These are phyloP conservation scores for Rhexocercosporidium sp. DNA, from an alignment of 2,329 filamentous ascomycete species.

Conservation along the genomic window DNA sequence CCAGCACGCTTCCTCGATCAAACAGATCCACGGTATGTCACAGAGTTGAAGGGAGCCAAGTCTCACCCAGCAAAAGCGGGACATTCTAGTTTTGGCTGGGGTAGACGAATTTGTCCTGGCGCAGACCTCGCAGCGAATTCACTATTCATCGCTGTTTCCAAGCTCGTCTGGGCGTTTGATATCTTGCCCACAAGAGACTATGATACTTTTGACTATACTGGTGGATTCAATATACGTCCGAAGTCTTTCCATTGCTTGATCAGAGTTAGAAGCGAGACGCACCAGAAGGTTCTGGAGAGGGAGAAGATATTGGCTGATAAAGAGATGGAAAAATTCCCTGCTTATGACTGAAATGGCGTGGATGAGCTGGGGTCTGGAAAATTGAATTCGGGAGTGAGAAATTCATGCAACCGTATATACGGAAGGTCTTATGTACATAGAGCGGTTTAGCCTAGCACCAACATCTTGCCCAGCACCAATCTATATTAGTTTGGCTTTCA, in stretches of 20 bases:
- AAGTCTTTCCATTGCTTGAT: slow-evolving; percentile 43
- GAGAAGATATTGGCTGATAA: slow-evolving; percentile 40
- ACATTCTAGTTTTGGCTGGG: slow-evolving; percentile 45
- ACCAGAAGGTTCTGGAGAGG: slow-evolving; percentile 41
- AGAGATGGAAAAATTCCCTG: slow-evolving; percentile 35
- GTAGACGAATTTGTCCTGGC: slow-evolving; percentile 59
- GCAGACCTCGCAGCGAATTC: slow-evolving; percentile 58
- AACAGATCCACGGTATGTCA: slow-evolving; percentile 37
- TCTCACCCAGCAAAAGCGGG: slow-evolving; percentile 35
- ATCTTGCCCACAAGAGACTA: slow-evolving; percentile 31
- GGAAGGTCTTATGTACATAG: too few relatives aligned
- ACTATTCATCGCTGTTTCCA: slow-evolving; percentile 53
- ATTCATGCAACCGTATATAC: too few relatives aligned
- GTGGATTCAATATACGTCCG: slow-evolving; percentile 45
- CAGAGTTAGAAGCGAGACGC: slow-evolving; percentile 39
- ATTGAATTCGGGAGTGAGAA: too few relatives aligned
- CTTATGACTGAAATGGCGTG: slow-evolving; percentile 23
- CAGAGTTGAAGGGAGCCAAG: slow-evolving; percentile 28
- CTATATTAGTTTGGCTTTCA: not conserved
- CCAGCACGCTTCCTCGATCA: slow-evolving; percentile 46
- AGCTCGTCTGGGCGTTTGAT: slow-evolving; percentile 60
- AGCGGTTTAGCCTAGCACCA: too few relatives aligned
- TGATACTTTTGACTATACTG: slow-evolving; percentile 35
- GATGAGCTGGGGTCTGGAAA: not conserved
- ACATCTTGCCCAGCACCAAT: not conserved